Evolutionary conservation across 208 protist species (phyloP).

Genomic region (Acanthamoeba lenticulata): DNA sequence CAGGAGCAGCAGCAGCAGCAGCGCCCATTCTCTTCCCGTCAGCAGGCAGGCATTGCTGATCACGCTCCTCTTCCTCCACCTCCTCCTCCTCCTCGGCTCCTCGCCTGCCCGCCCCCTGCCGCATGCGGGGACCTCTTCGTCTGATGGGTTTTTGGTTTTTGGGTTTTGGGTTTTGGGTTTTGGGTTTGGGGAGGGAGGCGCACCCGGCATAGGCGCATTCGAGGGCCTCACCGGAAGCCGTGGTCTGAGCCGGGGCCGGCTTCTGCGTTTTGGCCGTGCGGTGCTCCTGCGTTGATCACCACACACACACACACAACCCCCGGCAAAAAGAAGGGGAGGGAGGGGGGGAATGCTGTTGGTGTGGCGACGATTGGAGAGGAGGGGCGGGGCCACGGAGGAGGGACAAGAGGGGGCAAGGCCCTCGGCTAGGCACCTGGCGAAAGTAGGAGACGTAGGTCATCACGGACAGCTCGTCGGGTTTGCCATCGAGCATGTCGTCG

Average conservation of each 20-base stretch:
- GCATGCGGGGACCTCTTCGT: too few relatives aligned
- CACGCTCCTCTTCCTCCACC: too few relatives aligned
- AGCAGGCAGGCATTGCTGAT: background rate
- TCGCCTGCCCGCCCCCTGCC: too few relatives aligned
- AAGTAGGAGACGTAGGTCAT: slow-evolving; percentile 71
- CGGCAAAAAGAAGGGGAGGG: too few relatives aligned
- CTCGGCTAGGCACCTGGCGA: slow-evolving; percentile 26
- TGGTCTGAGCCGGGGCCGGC: background rate
- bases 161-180: too few relatives aligned
- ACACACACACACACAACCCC: too few relatives aligned
- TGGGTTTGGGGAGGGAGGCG: background rate
- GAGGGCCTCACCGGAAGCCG: background rate
- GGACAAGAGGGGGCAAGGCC: too few relatives aligned
- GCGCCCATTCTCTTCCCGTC: background rate
- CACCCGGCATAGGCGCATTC: background rate
- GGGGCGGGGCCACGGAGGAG: background rate
- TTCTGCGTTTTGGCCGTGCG: background rate
- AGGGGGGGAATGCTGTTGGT: too few relatives aligned
- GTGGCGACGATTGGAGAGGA: background rate
- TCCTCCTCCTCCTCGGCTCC: too few relatives aligned
- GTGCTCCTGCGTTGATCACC: background rate
- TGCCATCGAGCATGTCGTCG: slow-evolving; percentile 54
- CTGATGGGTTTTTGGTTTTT: too few relatives aligned
- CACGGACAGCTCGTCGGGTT: slow-evolving; percentile 64
- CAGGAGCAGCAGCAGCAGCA: background rate